Percentiles rank a stretch among this genome's conserved stretches.
phyloP scores from a whole-genome alignment of 2,329 filamentous ascomycete species.

The Stachybotrys chlorohalonatus region DNA sequence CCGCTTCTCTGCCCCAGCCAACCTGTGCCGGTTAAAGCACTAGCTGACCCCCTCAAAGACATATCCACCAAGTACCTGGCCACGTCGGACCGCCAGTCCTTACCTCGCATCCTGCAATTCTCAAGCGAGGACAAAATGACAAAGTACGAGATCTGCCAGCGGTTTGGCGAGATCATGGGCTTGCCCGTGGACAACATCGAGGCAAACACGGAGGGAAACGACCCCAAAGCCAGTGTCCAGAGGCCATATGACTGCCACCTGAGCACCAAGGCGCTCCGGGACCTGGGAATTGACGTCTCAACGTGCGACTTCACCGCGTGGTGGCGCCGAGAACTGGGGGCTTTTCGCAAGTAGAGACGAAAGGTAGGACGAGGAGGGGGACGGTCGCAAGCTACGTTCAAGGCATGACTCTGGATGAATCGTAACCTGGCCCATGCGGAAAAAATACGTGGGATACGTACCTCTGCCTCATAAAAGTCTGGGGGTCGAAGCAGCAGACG shows the following conservation, averaged over 20 bases:
- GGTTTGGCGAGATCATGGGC: constrained; percentile 71
- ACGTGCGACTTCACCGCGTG: constrained; percentile 70
- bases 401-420: no score
- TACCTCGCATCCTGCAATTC: constrained; percentile 73
- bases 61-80: constrained; percentile 60
- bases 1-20: no score
- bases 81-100: constrained; percentile 33
- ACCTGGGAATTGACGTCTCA: constrained; percentile 64
- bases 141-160: constrained; percentile 80
- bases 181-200: constrained; percentile 59
- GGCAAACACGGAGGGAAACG: constrained; percentile 62
- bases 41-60: constrained; percentile 35
- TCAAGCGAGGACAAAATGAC: constrained; percentile 79
- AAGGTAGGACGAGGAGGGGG: not conserved
- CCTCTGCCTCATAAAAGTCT: no score
- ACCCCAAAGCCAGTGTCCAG: constrained; percentile 61
- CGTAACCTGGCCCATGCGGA: no score
- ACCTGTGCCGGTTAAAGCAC: not conserved
- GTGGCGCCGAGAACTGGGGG: constrained; percentile 62
- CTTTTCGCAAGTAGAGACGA: constrained; percentile 42
- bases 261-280: constrained; percentile 63
- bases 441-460: no score
- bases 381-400: no score
- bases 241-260: constrained; percentile 84
- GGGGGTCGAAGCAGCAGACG: no score